These are phyloP conservation scores for Fusarium humuli DNA, from an alignment of 2,329 filamentous ascomycete species.

Conservation along the genomic window DNA sequence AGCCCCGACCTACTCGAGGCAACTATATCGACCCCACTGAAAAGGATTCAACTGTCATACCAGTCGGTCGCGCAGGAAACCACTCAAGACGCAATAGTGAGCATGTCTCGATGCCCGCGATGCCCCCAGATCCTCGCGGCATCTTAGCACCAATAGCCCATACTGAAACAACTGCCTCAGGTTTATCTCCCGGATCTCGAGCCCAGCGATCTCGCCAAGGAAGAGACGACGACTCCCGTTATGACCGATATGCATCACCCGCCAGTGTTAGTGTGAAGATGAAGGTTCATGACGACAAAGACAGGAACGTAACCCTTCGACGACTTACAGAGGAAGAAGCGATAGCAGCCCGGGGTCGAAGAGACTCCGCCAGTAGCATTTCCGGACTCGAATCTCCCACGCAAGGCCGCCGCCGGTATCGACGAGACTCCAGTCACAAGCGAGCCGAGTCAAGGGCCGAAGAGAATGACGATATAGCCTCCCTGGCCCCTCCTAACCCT, in stretches of 20 bases:
- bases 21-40: conserved; percentile 45
- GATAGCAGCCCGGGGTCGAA: conserved; percentile 57
- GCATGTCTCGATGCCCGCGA: conserved; percentile 63
- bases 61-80: conserved; percentile 48
- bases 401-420: conserved; percentile 61
- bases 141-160: conserved; percentile 45
- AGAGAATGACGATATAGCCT: conserved; percentile 53
- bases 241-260: conserved; percentile 56
- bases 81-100: conserved; percentile 56
- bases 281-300: conserved; percentile 69
- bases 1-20: conserved; percentile 46
- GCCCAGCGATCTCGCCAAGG: conserved; percentile 60
- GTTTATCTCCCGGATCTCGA: conserved; percentile 49
- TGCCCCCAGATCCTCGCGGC: conserved; percentile 65
- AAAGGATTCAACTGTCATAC: conserved; percentile 9
- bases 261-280: conserved; percentile 68
- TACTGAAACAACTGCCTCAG: conserved; percentile 48
- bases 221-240: conserved; percentile 54
- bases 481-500: conserved; percentile 67
- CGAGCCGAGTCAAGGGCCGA: conserved; percentile 59
- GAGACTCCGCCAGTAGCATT: conserved; percentile 66
- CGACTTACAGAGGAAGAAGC: conserved; percentile 71
- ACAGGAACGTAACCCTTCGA: conserved; percentile 71
- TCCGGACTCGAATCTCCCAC: conserved; percentile 67
- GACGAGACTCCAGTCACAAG: conserved; percentile 63